Percentiles rank a stretch among this genome's conserved stretches.
Evolutionary conservation across 2,329 filamentous ascomycete genomes (phyloP).

Genomic region (Cercospora canescens): DNA sequence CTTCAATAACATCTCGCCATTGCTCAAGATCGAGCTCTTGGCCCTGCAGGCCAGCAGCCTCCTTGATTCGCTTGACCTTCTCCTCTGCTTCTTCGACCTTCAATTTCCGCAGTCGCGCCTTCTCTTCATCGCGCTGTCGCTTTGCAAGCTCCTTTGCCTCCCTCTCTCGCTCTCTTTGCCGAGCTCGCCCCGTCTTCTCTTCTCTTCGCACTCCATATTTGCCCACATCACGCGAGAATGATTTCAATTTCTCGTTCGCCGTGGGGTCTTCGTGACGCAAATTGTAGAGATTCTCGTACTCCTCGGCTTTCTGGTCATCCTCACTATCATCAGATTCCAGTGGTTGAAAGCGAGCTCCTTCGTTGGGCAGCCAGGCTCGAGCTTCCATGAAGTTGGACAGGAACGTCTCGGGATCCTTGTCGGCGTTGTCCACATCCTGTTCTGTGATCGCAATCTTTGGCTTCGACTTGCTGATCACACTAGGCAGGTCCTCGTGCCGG

Average conservation of each 20-base stretch:
- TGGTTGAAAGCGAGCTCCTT: conserved; percentile 68
- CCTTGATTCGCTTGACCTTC: conserved; percentile 84
- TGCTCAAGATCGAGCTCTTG: conserved; percentile 70
- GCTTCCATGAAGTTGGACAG: conserved; percentile 95
- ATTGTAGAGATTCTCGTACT: conserved; percentile 92
- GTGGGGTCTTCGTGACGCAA: conserved; percentile 93
- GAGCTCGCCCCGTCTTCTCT: conserved; percentile 78
- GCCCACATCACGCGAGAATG: conserved; percentile 84
- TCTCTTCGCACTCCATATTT: conserved; percentile 84
- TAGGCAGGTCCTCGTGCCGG: conserved; percentile 30
- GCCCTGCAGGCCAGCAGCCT: conserved; percentile 77
- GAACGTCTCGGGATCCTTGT: conserved; percentile 87
- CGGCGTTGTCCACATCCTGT: conserved; percentile 70
- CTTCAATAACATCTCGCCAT: conserved; percentile 81
- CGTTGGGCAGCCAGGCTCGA: conserved; percentile 79
- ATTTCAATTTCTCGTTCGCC: conserved; percentile 82
- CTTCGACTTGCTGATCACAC: conserved; percentile 26
- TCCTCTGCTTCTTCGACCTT: conserved; percentile 88
- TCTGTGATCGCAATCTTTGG: conserved; percentile 48
- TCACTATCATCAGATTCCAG: conserved; percentile 92
- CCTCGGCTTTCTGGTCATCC: conserved; percentile 72
- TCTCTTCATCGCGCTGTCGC: conserved; percentile 73
- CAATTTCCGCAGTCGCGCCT: conserved; percentile 78
- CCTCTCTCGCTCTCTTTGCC: conserved; percentile 74
- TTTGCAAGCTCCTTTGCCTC: conserved; percentile 78